Evolutionary conservation across 352 stramenopile species (phyloP).

Genomic region (Phytophthora podocarpi): DNA sequence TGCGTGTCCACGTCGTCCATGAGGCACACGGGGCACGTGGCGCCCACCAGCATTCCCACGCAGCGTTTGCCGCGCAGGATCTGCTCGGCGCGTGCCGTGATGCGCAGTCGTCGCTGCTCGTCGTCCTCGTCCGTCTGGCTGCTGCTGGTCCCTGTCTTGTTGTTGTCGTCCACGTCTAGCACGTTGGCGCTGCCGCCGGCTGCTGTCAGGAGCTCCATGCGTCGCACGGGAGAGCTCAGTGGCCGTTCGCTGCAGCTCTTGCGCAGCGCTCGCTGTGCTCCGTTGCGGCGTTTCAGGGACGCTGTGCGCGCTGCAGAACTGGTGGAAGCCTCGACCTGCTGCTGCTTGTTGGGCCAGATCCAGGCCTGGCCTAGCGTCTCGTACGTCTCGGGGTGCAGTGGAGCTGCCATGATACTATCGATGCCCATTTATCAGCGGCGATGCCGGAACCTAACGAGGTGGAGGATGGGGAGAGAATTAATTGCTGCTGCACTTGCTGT

Average conservation of each 20-base stretch:
- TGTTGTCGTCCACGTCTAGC: slow-evolving; percentile 35
- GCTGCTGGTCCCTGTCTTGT: slow-evolving; percentile 19
- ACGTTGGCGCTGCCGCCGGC: slow-evolving; percentile 38
- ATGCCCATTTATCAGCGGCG: slow-evolving; percentile 29
- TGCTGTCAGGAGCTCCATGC: slow-evolving; percentile 17
- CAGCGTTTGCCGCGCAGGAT: slow-evolving; percentile 66
- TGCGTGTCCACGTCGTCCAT: slow-evolving; percentile 75
- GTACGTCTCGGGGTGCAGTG: slow-evolving; percentile 37
- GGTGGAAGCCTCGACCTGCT: slow-evolving; percentile 31
- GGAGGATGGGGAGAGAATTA: background rate
- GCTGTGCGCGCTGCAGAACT: slow-evolving; percentile 18
- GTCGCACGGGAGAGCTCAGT: slow-evolving; percentile 20
- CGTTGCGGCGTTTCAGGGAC: slow-evolving; percentile 38
- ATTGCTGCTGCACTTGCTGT: slow-evolving; percentile 3
- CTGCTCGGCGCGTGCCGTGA: slow-evolving; percentile 65
- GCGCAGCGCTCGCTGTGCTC: slow-evolving; percentile 31
- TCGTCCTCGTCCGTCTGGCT: slow-evolving; percentile 19
- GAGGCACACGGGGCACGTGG: slow-evolving; percentile 76
- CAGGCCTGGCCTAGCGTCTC: slow-evolving; percentile 44
- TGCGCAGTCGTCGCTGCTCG: slow-evolving; percentile 43
- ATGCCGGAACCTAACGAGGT: too few relatives aligned
- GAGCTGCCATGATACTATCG: slow-evolving; percentile 20
- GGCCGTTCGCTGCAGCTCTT: slow-evolving; percentile 49
- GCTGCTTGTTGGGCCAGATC: slow-evolving; percentile 42
- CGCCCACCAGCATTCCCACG: slow-evolving; percentile 67